Base-by-base conservation (phyloP, 371 early-diverging fungal species). In the Apophysomyces ossiformis region DNA sequence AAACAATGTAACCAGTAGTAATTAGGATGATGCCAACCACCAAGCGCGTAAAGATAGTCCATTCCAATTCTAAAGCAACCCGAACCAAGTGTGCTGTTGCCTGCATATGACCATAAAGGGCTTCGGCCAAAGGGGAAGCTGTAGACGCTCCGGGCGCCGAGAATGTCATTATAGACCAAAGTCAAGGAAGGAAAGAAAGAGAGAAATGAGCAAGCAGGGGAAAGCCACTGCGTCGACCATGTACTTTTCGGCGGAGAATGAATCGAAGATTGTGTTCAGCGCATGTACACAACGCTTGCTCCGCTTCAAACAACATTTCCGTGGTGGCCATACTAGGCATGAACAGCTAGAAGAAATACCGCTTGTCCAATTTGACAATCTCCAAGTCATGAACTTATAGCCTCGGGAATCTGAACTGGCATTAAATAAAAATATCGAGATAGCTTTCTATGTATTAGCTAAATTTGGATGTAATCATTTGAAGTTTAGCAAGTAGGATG, bases 11-110 rank as follows among this genome's bases (percentile, higher is more conserved):
- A 6, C 68, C 41, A 15, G 71, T n/a, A 0, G 83, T 83, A 2
- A 69, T 56, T 4, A 80, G 37, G 9, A 70, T 63, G 21, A 80
- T 70, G 45, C 70, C 76, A 9, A 70, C 73, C 44, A 74, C 58
- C 35, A 78, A 73, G 2, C 81, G 75, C 44, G 74, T 76, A 45
- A 83, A 77, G 47, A 83, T 75, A 39, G 83, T 80, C 79, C 79
- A 83, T 73, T 83, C 83, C 18, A 80, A 35, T 57, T 67, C 68
- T 5, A 83, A 41, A 8, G 75, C 77, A 5, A 79, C 79, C 37
- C 73, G 76, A 32, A 75, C 60, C 7, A 82, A 43, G 16, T 45
- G 46, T 5, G 46, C 46, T 5, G 46, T 12, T 7, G 46, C 46
- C 68, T 82, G 64, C 13, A 78, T 35, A 56, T 79, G 83, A 16